Evolutionary conservation across 1,284 basidiomycete species (phyloP).

Genomic region (Peniophora sp.): DNA sequence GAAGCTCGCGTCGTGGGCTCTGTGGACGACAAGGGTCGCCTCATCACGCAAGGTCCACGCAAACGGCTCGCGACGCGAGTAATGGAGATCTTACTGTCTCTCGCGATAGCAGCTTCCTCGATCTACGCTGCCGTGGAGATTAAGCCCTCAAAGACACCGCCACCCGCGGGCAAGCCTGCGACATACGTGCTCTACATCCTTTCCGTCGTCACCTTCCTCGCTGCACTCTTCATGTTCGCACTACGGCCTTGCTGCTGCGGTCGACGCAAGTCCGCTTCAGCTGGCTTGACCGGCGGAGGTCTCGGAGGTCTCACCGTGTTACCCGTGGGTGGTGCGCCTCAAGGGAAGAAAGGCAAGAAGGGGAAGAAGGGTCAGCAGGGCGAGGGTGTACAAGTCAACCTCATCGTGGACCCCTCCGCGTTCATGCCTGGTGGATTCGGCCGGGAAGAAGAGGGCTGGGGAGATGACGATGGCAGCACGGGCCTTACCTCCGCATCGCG

Average conservation of each 20-base stretch:
- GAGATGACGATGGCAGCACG: conserved; percentile 15
- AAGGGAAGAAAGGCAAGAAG: conserved; percentile 27
- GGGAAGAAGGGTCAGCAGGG: conserved; percentile 22
- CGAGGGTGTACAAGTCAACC: conserved; percentile 55
- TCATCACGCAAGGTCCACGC: conserved; percentile 56
- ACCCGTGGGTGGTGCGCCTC: conserved; percentile 42
- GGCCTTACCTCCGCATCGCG: conserved; percentile 16
- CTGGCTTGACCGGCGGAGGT: conserved; percentile 20
- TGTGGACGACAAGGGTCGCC: conserved; percentile 43
- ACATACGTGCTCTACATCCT: conserved; percentile 52
- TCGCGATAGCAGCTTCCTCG: conserved; percentile 42
- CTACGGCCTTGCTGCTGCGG: conserved; percentile 50
- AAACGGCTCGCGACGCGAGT: conserved; percentile 43
- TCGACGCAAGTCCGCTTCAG: conserved; percentile 12
- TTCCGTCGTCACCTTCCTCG: conserved; percentile 43
- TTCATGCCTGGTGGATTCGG: conserved; percentile 29
- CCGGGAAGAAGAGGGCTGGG: conserved; percentile 24
- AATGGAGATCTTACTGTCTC: conserved; percentile 41
- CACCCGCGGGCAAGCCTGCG: conserved; percentile 46
- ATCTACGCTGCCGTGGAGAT: conserved; percentile 60
- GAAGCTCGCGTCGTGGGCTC: conserved; percentile 45
- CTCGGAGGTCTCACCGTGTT: conserved; percentile 56
- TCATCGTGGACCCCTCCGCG: conserved; percentile 59
- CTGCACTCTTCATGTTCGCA: conserved; percentile 46
- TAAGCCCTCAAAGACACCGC: conserved; percentile 44